Evolutionary conservation across 2,329 filamentous ascomycete species (phyloP), one percentile per base, ranked within the genome.

Genomic region (Cladosporium sp.): DNA sequence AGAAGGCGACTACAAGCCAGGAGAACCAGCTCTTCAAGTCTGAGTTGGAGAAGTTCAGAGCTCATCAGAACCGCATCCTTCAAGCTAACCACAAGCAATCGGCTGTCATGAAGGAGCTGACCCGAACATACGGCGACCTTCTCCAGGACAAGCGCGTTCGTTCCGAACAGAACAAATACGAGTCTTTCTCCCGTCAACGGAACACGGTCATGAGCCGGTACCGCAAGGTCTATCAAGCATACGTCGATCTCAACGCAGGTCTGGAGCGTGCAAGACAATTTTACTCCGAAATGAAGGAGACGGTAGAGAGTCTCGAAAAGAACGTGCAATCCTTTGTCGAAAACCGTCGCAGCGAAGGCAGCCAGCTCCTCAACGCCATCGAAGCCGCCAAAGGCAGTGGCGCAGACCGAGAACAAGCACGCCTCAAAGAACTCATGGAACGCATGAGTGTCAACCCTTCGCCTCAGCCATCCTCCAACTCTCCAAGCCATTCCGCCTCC

Each of bases 321-420:
- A 98, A 98, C 61, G 93, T 98, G 1, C 92, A 97, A 57, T 87
- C 86, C 0, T 98, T 98, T 69, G 91, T 98, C 57, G 94, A 90
- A 72, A 98, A 98, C 67, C 82, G 93, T 45, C 78, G 91, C 53
- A 85, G 88, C 0, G 93, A 98, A 72, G 93, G 93, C 3, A 88
- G 89, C 0, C 88, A 95, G 65, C 78, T 98, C 4, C 79, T 98
- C 30, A 83, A 82, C 58, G 86, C 90, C 59, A 98, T 98, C 55
- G 90, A 95, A 67, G 83, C 86, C 58, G 83, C 86, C 43, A 85
- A 85, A 61, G 80, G 78, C 43, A 84, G 72, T 32, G 71, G 72
- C 18, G 89, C 90, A 27, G 90, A 95, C 60, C 78, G 86, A 46
- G 92, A 97, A 66, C 84, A 88, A 50, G 89, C 95, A 62, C 82